Percentiles rank a stretch among this genome's conserved stretches.
Conservation (phyloP, 169 alveolate species). For the Cryptosporidium baileyi region DNA sequence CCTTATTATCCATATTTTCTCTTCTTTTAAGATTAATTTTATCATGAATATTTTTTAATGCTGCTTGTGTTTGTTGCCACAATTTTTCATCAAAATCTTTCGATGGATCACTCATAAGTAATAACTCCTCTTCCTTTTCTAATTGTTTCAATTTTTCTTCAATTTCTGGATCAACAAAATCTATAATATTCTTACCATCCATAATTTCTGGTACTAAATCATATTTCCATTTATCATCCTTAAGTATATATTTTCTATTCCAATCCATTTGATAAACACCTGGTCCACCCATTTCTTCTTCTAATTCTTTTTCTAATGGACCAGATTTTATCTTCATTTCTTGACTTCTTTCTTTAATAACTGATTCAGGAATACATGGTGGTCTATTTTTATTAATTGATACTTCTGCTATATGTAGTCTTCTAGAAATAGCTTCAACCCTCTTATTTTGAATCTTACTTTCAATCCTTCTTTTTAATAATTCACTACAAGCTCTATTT, state of each 20-base stretch:
- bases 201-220: slow-evolving; percentile 97
- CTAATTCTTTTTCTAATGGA: slow-evolving; percentile 69
- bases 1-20: slow-evolving; percentile 65
- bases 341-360: slow-evolving; percentile 72
- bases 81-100: slow-evolving; percentile 72
- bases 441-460: slow-evolving; percentile 69
- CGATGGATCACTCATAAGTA: slow-evolving; percentile 80
- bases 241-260: slow-evolving; percentile 86
- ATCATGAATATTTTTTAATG: slow-evolving; percentile 20
- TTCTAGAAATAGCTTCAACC: slow-evolving; percentile 78
- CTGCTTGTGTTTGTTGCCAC: slow-evolving; percentile 44
- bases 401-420: slow-evolving; percentile 80
- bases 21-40: slow-evolving; percentile 51
- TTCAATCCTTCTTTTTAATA: slow-evolving; percentile 74
- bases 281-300: slow-evolving; percentile 96
- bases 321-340: slow-evolving; percentile 28
- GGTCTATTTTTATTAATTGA: slow-evolving; percentile 79
- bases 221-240: slow-evolving; percentile 93
- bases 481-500: slow-evolving; percentile 84
- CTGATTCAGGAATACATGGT: slow-evolving; percentile 87
- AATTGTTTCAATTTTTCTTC: slow-evolving; percentile 91
- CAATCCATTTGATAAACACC: slow-evolving; percentile 95
- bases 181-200: slow-evolving; percentile 97
- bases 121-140: slow-evolving; percentile 95
- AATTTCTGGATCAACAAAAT: slow-evolving; percentile 96